These are phyloP conservation scores for Myriosclerotinia duriaeana DNA, from an alignment of 2,329 filamentous ascomycete genomes.

Conservation along the genomic window DNA sequence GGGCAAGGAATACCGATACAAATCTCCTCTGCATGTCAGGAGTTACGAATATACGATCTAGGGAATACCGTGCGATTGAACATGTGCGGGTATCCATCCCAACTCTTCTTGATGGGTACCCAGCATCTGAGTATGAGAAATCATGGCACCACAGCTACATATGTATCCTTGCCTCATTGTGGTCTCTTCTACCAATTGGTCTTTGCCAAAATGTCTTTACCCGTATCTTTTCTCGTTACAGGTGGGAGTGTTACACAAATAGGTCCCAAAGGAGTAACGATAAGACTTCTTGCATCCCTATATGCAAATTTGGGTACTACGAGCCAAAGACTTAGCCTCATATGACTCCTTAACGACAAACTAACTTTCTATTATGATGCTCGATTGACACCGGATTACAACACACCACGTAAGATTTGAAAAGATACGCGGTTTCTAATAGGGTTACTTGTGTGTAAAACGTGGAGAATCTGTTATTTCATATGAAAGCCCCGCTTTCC, in stretches of 20 bases:
- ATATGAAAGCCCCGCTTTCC: neutral
- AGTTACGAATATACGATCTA: slow-evolving; percentile 13
- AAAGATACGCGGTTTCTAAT: neutral
- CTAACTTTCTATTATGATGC: slow-evolving; percentile 6
- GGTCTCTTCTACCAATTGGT: slow-evolving; percentile 4
- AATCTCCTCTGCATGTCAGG: slow-evolving; percentile 16
- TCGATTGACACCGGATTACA: slow-evolving; percentile 6
- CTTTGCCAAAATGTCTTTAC: slow-evolving; percentile 11
- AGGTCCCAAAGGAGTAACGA: slow-evolving; percentile 10
- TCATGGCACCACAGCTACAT: slow-evolving; percentile 14
- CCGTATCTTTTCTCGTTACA: slow-evolving; percentile 1
- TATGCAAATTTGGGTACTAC: neutral
- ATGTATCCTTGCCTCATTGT: slow-evolving; percentile 7
- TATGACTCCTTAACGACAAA: neutral
- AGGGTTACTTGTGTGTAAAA: slow-evolving; percentile 5
- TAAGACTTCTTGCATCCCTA: neutral
- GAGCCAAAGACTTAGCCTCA: neutral
- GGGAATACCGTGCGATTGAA: slow-evolving; percentile 8
- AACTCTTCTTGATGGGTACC: slow-evolving; percentile 16
- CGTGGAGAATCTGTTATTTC: slow-evolving; percentile 6
- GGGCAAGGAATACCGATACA: slow-evolving; percentile 3
- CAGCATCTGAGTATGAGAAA: slow-evolving; percentile 12
- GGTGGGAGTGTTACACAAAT: slow-evolving; percentile 7
- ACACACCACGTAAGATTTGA: neutral
- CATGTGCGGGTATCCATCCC: slow-evolving; percentile 16